Conservation (phyloP, 176 grass and related monocot genomes). For the Avena eriantha region DNA sequence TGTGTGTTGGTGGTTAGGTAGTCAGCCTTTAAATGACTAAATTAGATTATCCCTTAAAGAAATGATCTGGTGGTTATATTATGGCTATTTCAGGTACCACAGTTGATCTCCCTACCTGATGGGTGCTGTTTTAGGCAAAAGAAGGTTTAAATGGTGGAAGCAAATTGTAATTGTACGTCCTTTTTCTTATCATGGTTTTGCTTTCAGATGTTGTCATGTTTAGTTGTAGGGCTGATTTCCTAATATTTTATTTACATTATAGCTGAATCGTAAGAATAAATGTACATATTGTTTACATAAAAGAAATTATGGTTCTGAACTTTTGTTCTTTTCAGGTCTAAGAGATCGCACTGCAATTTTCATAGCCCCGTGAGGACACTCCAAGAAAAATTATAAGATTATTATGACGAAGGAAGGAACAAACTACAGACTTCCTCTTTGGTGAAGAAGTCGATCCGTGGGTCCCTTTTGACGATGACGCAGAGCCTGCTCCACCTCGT, state of each 20-base stretch:
- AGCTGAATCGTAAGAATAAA: background rate
- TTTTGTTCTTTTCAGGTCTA: conserved; percentile 55
- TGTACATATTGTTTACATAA: conserved; percentile 8
- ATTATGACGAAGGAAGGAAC: too few species aligned
- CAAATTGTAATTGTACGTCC: background rate
- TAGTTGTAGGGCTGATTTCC: background rate
- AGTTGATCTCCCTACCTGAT: background rate
- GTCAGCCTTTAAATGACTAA: conserved; percentile 1
- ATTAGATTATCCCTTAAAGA: background rate
- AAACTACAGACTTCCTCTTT: too few species aligned
- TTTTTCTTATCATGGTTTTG: background rate
- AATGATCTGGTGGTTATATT: background rate
- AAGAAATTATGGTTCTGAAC: conserved; percentile 18
- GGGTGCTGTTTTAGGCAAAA: background rate
- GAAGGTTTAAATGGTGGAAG: background rate
- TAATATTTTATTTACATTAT: background rate
- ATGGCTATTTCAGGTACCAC: conserved; percentile 2
- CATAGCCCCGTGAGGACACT: conserved; percentile 68
- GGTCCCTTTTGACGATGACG: too few species aligned
- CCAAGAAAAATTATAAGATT: too few species aligned
- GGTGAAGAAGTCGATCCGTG: too few species aligned
- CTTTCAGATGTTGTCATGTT: background rate
- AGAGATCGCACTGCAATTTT: conserved; percentile 77
- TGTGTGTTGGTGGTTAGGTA: background rate
- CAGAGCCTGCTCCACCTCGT: too few species aligned